Evolutionary conservation across 2,329 filamentous ascomycete species (phyloP).

Genomic region (Furcasterigmium furcatum): DNA sequence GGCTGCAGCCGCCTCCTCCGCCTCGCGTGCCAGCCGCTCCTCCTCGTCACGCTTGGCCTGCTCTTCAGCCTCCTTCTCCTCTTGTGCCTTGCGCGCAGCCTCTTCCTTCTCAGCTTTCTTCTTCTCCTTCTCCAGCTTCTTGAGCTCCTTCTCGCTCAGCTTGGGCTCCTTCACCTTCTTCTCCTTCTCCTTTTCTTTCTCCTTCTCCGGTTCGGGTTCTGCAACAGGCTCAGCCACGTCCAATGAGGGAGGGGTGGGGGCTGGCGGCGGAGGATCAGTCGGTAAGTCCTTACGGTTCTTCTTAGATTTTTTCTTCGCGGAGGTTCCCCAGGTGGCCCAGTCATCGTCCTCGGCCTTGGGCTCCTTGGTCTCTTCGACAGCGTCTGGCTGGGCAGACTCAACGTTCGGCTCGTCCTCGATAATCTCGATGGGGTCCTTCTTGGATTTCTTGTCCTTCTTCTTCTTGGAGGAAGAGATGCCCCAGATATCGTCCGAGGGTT

Average conservation of each 20-base stretch:
- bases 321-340: constrained; percentile 33
- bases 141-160: constrained; percentile 46
- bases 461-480: constrained; percentile 33
- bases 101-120: constrained; percentile 36
- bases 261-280: constrained; percentile 40
- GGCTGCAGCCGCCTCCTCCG: constrained; percentile 22
- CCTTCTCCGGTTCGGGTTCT: constrained; percentile 31
- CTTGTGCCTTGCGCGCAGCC: constrained; percentile 38
- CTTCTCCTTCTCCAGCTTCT: constrained; percentile 47
- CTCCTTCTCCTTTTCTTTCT: constrained; percentile 36
- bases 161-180: constrained; percentile 40
- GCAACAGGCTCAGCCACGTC: constrained; percentile 39
- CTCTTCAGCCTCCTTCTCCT: constrained; percentile 23
- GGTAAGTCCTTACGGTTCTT: constrained; percentile 34
- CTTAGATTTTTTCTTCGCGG: constrained; percentile 41
- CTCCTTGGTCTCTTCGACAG: constrained; percentile 39
- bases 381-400: constrained; percentile 43
- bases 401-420: constrained; percentile 38
- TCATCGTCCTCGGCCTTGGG: constrained; percentile 38
- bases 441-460: constrained; percentile 45
- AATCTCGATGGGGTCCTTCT: constrained; percentile 46
- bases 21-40: constrained; percentile 22
- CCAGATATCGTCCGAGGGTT: constrained; percentile 38
- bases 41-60: constrained; percentile 20
- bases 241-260: constrained; percentile 43